Evolutionary conservation across 306 rosid genomes (phyloP).

Genomic region (Vigna mungo): DNA sequence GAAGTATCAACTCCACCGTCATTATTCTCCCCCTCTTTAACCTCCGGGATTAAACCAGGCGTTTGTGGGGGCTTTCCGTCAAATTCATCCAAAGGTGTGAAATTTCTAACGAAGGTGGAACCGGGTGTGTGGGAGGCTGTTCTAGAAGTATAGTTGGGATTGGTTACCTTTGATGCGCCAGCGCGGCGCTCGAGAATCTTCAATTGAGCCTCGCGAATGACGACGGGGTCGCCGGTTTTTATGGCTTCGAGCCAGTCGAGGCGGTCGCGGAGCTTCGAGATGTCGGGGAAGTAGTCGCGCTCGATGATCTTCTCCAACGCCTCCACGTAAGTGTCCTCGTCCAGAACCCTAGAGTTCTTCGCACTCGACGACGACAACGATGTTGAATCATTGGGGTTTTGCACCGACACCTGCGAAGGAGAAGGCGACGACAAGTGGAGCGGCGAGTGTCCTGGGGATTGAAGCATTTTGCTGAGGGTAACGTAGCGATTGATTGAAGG

Average conservation of each 20-base stretch:
- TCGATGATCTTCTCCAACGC: slow-evolving; percentile 94
- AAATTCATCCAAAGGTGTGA: slow-evolving; percentile 82
- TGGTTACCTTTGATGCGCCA: slow-evolving; percentile 52
- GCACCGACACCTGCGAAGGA: slow-evolving; percentile 52
- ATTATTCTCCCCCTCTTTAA: slow-evolving; percentile 9
- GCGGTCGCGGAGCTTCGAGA: slow-evolving; percentile 93
- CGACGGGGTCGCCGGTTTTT: slow-evolving; percentile 80
- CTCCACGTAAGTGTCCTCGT: slow-evolving; percentile 83
- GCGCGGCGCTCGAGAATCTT: slow-evolving; percentile 89
- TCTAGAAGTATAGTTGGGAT: slow-evolving; percentile 48
- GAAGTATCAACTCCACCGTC: slow-evolving; percentile 51
- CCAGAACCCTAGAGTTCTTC: slow-evolving; percentile 63
- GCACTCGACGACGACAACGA: slow-evolving; percentile 31
- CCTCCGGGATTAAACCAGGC: slow-evolving; percentile 48
- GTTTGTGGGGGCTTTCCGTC: slow-evolving; percentile 64
- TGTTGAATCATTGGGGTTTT: slow-evolving; percentile 45
- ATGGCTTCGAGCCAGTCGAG: slow-evolving; percentile 94
- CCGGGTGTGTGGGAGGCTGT: slow-evolving; percentile 74
- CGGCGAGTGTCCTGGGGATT: slow-evolving; percentile 93
- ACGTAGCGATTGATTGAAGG: neutral
- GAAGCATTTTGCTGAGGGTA: slow-evolving; percentile 60
- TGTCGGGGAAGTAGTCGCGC: slow-evolving; percentile 97
- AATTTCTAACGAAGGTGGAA: slow-evolving; percentile 77
- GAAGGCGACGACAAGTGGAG: slow-evolving; percentile 87
- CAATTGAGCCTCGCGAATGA: slow-evolving; percentile 89